Evolutionary conservation across 2,329 filamentous ascomycete genomes (phyloP).

Genomic region (Elsinoe necatrix): DNA sequence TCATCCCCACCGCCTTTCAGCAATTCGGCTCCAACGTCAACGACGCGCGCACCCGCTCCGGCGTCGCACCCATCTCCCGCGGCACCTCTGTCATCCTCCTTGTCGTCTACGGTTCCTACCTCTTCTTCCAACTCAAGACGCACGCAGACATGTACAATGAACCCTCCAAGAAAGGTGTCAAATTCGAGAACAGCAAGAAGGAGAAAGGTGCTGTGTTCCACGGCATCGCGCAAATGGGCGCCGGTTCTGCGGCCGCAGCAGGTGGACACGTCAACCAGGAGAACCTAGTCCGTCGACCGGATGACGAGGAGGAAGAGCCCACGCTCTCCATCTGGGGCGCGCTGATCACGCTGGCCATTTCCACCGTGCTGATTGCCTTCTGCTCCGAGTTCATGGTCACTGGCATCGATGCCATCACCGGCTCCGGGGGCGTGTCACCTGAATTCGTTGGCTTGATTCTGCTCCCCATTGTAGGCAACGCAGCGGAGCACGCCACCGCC

Average conservation of each 20-base stretch:
- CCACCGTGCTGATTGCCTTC: conserved; percentile 70
- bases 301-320: conserved; percentile 62
- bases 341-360: conserved; percentile 58
- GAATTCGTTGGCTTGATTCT: conserved; percentile 58
- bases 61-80: conserved; percentile 47
- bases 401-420: conserved; percentile 49
- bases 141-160: conserved; percentile 73
- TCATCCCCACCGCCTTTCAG: conserved; percentile 84
- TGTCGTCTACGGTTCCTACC: conserved; percentile 72
- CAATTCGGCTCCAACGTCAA: conserved; percentile 34
- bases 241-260: conserved; percentile 41
- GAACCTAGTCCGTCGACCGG: conserved; percentile 38
- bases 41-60: conserved; percentile 12
- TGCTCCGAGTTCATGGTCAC: conserved; percentile 41
- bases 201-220: conserved; percentile 42
- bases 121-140: conserved; percentile 86
- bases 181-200: conserved; percentile 39
- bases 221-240: conserved; percentile 47
- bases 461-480: conserved; percentile 56
- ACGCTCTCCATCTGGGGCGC: conserved; percentile 66
- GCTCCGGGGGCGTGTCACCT: conserved; percentile 40
- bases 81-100: conserved; percentile 74
- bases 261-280: conserved; percentile 43
- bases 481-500: conserved; percentile 54
- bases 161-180: conserved; percentile 68